phyloP scores from a whole-genome alignment of 2,329 filamentous ascomycete genomes.

The Tolypocladium pustulatum region DNA sequence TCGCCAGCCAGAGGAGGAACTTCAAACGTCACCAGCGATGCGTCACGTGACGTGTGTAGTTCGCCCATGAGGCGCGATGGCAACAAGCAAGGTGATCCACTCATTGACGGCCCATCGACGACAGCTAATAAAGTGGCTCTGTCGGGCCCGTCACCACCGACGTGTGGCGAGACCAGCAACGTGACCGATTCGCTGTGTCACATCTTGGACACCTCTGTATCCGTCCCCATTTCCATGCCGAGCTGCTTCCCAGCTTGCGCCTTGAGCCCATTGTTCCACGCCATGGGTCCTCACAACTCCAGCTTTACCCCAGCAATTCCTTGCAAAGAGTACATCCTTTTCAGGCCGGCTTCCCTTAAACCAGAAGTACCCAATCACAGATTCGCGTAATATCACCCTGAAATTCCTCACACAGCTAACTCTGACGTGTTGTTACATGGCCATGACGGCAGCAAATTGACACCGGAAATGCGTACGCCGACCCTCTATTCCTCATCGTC shows the following conservation, averaged over 20 bases:
- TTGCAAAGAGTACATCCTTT: conserved; percentile 13
- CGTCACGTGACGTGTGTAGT: conserved; percentile 20
- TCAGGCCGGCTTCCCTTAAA: conserved; percentile 8
- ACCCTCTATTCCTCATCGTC: conserved; percentile 28
- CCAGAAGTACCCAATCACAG: background rate
- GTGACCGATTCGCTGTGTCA: background rate
- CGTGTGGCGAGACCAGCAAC: background rate
- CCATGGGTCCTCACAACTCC: conserved; percentile 18
- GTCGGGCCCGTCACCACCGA: background rate
- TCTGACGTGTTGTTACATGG: background rate
- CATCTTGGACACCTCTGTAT: background rate
- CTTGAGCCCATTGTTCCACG: conserved; percentile 16
- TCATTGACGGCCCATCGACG: background rate
- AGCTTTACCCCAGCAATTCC: conserved; percentile 17
- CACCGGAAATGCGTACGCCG: background rate
- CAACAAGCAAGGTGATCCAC: conserved; percentile 1
- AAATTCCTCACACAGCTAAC: background rate
- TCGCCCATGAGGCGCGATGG: background rate
- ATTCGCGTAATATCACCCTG: background rate
- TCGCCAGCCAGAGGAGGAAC: conserved; percentile 19
- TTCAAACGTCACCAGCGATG: conserved; percentile 23
- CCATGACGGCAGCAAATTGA: background rate
- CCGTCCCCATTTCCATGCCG: conserved; percentile 2
- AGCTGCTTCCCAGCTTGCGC: conserved; percentile 1
- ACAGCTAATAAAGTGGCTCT: background rate